phyloP scores from a whole-genome alignment of 495 filamentous ascomycete species.

The Xylaria acuta region DNA sequence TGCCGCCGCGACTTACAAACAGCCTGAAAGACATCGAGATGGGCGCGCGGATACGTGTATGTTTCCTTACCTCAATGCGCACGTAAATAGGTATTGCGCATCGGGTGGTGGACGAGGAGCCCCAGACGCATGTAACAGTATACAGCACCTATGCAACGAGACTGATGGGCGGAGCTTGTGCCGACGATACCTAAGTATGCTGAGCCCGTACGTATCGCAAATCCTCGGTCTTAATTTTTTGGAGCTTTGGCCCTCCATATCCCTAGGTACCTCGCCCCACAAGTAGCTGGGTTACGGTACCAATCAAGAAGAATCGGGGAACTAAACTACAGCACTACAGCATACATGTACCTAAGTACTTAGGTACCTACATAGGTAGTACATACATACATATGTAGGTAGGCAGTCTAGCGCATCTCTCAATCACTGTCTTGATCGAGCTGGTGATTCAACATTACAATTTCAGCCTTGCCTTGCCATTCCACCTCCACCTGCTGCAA shows the following conservation, averaged over 20 bases:
- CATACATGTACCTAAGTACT: background rate
- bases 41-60: slow-evolving; percentile 1
- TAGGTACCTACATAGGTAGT: too few species aligned
- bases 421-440: slow-evolving; percentile 4
- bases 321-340: background rate
- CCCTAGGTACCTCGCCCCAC: background rate
- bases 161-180: background rate
- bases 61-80: slow-evolving; percentile 34
- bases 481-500: slow-evolving; percentile 18
- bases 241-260: slow-evolving; percentile 11
- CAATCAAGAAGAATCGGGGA: background rate
- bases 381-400: too few species aligned
- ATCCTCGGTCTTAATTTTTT: slow-evolving; percentile 33
- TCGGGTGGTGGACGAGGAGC: slow-evolving; percentile 12
- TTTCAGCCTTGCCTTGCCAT: slow-evolving; percentile 34
- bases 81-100: slow-evolving; percentile 32
- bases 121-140: background rate
- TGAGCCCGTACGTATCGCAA: background rate
- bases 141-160: background rate
- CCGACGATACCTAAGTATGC: background rate
- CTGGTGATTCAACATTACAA: slow-evolving; percentile 28
- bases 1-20: slow-evolving; percentile 47
- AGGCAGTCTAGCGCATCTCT: background rate
- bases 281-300: background rate
- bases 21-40: slow-evolving; percentile 52